Base-by-base conservation (phyloP, 202 grass and related monocot species). In the Schoenoplectus tabernaemontani region DNA sequence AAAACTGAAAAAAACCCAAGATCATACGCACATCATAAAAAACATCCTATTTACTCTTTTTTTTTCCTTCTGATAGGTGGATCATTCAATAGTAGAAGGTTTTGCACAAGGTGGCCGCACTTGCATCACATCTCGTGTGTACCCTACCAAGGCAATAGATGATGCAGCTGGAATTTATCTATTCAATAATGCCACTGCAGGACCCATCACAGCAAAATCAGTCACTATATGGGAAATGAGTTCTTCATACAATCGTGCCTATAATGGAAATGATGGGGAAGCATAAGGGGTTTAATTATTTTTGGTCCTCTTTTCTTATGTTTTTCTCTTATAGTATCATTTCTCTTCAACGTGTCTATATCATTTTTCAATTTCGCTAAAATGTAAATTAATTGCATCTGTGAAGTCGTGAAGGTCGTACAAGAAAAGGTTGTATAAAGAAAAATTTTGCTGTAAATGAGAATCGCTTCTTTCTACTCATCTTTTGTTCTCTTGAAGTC, bases 71-170 rank as follows among this genome's bases (percentile, higher is more conserved):
- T 60, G 13, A 41, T 37, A 89, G 87, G 87, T 93, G 38, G 91
- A 97, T 78, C 94, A 97, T 84, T 97, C 94, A 37, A 97, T 97
- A 11, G 89, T 97, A 4, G 94, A 97, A 64, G 91, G 91, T 57
- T 97, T 97, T 62, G 91, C 85, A n/a, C 89, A 92, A 85, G 84
- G 87, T 0, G 91, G 94, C 0, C 90, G 91, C 34, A 54, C 87
- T 0, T 90, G 86, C 4, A 90, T 87, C 4, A 97, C 94, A 2
- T 97, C 91, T 7, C 85, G 94, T 0, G 84, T 94, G 30, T 97
- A 94, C 83, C 91, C 94, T 0, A 97, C 94, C 0, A 84, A 90
- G 82, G 89, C 91, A 65, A 90, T 97, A 62, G 89, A 93, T 47
- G 64, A 54, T 65, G 87, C 83, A 4, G 85, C 93, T 12, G 89